These are phyloP conservation scores for Coemansia pectinata DNA, from an alignment of 192 early-diverging fungal genomes.

Conservation along the genomic window DNA sequence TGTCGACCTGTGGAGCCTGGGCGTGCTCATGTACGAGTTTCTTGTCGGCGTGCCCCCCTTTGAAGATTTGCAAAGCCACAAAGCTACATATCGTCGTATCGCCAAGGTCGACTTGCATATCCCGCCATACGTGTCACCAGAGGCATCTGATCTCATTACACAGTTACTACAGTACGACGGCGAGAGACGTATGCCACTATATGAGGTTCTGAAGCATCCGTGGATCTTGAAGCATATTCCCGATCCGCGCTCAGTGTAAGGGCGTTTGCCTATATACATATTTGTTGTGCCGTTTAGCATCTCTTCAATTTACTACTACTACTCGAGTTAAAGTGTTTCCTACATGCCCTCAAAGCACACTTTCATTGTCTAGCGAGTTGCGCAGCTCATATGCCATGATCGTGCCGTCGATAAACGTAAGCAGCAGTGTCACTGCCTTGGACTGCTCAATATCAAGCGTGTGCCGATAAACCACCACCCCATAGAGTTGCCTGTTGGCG, in stretches of 20 bases:
- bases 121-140: conserved; percentile 72
- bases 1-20: conserved; percentile 92
- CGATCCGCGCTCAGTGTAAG: conserved; percentile 19
- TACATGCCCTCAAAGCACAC: neutral
- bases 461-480: conserved; percentile 27
- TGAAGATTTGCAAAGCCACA: conserved; percentile 67
- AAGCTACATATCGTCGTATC: conserved; percentile 81
- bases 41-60: conserved; percentile 91
- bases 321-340: neutral
- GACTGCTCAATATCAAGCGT: conserved; percentile 11
- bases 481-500: conserved; percentile 28
- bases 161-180: conserved; percentile 74
- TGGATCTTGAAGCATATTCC: conserved; percentile 58
- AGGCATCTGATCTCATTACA: conserved; percentile 83
- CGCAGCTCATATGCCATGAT: conserved; percentile 33
- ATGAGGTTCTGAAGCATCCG: conserved; percentile 78
- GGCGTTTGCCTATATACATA: neutral
- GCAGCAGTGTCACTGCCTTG: conserved; percentile 13
- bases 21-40: conserved; percentile 92
- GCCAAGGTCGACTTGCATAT: conserved; percentile 80
- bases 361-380: neutral
- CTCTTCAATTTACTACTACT: neutral
- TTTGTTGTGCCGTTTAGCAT: neutral
- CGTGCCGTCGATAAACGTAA: conserved; percentile 26
- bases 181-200: conserved; percentile 68